Evolutionary conservation across 805 yeast genomes (phyloP).

Genomic region (Huiozyma naganishii): DNA sequence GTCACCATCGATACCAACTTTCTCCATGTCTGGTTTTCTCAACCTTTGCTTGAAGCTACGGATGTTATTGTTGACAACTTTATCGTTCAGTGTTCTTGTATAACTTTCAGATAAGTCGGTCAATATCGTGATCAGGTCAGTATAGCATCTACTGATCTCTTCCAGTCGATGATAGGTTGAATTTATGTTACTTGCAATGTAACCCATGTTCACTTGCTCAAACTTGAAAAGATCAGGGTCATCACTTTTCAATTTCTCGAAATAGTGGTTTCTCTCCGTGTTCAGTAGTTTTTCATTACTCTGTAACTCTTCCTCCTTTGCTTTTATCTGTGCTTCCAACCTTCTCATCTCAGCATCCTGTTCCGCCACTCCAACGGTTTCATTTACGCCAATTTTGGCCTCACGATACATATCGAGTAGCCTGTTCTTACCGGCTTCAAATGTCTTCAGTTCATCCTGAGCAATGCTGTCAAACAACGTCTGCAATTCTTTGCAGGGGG

Average conservation of each 20-base stretch:
- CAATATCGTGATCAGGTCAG: constrained; percentile 30
- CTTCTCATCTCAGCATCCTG: constrained; percentile 4
- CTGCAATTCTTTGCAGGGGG: neutral
- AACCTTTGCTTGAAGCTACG: constrained; percentile 36
- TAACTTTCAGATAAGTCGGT: constrained; percentile 43
- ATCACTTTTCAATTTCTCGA: constrained; percentile 9
- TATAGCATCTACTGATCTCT: constrained; percentile 13
- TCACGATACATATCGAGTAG: constrained; percentile 21
- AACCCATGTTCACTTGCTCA: constrained; percentile 9
- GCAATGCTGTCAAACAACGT: constrained; percentile 4
- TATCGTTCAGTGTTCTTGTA: constrained; percentile 78
- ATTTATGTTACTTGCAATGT: constrained; percentile 7
- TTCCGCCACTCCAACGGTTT: constrained; percentile 7
- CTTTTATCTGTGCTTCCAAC: constrained; percentile 6
- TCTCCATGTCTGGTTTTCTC: constrained; percentile 13
- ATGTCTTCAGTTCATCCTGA: constrained; percentile 44
- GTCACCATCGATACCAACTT: constrained; percentile 13
- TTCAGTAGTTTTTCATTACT: constrained; percentile 16
- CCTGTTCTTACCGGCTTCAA: constrained; percentile 38
- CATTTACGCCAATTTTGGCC: constrained; percentile 8
- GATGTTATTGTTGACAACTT: constrained; percentile 70
- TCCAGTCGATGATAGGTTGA: constrained; percentile 11
- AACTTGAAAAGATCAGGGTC: constrained; percentile 17
- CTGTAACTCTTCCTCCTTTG: constrained; percentile 6
- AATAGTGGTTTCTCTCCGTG: constrained; percentile 10